Evolutionary conservation across 805 yeast genomes (phyloP), one percentile per base, ranked within the genome.

Genomic region (Kuraishia hungarica): DNA sequence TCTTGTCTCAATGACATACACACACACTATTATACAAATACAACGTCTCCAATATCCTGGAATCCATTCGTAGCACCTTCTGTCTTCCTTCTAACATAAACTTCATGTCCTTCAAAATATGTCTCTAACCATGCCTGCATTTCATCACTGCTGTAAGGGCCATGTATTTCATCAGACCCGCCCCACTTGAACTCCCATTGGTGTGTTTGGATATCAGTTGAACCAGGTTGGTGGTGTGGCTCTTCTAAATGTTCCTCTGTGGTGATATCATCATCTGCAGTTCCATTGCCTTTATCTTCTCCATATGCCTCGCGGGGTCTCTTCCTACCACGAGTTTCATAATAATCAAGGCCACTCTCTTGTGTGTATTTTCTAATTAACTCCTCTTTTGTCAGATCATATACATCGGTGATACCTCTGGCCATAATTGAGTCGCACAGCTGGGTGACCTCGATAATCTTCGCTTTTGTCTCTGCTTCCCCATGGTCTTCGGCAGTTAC

Each of bases 371-470:
- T 64, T 53, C 86, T 61, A 64, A 74, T 71, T 46, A 86, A 65
- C 63, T 82, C 82, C 60, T 86, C 92, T 57, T 80, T 68, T 6
- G 77, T 75, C 63, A 74, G 49, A 5, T 84, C 86, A 62, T 85
- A 85, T 1, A 78, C 67, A 17, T 77, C 76, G 0, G 59, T 56
- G 29, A 76, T 49, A 0, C 78, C 78, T 26, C 78, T 72, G 35
- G 71, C 72, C 24, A 74, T 61, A 26, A 86, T 63, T 23, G 62
- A 57, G 50, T 81, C 83, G 43, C 83, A 72, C 2, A 67, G 59
- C 19, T 76, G 83, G 1, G 90, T 82, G 2, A 83, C 68, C 3
- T 56, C 50, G 15, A 67, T 63, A 3, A 80, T 73, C 21, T 61
- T 57, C 1, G 50, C 39, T 53, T 70, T 69, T 17, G 67, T 62